phyloP scores from a whole-genome alignment of 805 yeast species.

The Zygotorulaspora sp. region DNA sequence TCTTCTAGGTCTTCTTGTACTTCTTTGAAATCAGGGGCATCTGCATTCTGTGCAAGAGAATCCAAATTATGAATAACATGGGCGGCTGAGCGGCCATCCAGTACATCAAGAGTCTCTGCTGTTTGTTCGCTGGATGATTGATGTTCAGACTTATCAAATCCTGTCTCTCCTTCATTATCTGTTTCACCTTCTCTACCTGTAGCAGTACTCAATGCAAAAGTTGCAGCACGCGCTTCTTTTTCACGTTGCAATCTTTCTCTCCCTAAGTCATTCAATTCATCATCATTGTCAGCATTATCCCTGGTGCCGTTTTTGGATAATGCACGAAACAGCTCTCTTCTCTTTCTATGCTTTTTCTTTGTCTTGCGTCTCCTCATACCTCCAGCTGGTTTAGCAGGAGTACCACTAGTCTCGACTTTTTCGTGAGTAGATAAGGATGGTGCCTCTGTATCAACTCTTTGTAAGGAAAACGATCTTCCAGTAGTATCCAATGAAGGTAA shows the following conservation, averaged over 20 bases:
- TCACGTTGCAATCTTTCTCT: constrained; percentile 40
- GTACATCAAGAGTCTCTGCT: constrained; percentile 7
- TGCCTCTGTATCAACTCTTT: constrained; percentile 69
- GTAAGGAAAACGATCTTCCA: constrained; percentile 75
- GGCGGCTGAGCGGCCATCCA: constrained; percentile 13
- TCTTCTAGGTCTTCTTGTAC: constrained; percentile 4
- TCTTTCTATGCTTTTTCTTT: constrained; percentile 31
- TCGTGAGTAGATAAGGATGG: constrained; percentile 28
- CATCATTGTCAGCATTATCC: constrained; percentile 22
- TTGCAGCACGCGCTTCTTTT: constrained; percentile 41
- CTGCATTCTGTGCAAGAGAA: constrained; percentile 8
- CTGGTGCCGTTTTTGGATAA: constrained; percentile 17
- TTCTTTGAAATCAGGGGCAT: constrained; percentile 6
- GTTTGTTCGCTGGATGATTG: constrained; percentile 12
- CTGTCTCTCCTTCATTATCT: constrained; percentile 10
- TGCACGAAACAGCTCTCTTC: constrained; percentile 27
- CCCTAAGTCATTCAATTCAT: constrained; percentile 30
- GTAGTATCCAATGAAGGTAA: constrained; percentile 66
- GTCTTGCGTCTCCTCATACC: constrained; percentile 56
- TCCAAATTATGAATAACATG: constrained; percentile 14
- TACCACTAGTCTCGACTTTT: constrained; percentile 58
- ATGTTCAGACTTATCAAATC: constrained; percentile 6
- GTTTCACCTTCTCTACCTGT: constrained; percentile 15
- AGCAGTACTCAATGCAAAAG: constrained; percentile 38
- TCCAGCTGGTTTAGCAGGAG: constrained; percentile 67